Evolutionary conservation across 495 filamentous ascomycete species (phyloP).

Genomic region (Staphylotrichum tortipilum): DNA sequence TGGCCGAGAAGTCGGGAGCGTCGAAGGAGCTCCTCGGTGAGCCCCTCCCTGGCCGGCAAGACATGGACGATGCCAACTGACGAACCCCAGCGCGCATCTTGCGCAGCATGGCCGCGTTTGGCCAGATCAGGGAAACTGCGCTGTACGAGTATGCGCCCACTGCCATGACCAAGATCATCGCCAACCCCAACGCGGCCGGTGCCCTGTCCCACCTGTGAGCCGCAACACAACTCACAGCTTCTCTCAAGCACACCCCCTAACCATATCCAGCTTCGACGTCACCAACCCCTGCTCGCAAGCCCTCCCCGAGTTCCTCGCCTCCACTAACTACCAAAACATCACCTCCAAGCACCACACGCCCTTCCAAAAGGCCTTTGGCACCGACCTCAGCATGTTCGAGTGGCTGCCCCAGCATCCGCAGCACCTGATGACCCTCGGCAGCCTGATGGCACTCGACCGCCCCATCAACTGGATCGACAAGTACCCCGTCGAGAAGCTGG

Average conservation of each 20-base stretch:
- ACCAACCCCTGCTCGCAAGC: background rate
- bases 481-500: conserved; percentile 14
- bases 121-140: conserved; percentile 29
- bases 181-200: conserved; percentile 21
- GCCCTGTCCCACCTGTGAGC: conserved; percentile 28
- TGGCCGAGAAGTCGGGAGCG: background rate
- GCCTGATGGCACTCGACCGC: conserved; percentile 29
- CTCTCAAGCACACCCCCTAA: too few species aligned
- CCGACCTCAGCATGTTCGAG: conserved; percentile 30
- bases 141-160: conserved; percentile 29
- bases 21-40: conserved; percentile 2
- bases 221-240: conserved; percentile 19
- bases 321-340: conserved; percentile 34
- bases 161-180: conserved; percentile 26
- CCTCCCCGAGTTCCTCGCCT: conserved; percentile 33
- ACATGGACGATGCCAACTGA: background rate
- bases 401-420: conserved; percentile 35
- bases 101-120: conserved; percentile 35
- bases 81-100: conserved; percentile 25
- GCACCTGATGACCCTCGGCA: conserved; percentile 28
- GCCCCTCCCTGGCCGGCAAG: too few species aligned
- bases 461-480: conserved; percentile 27
- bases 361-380: conserved; percentile 37
- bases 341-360: conserved; percentile 25
- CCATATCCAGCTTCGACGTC: background rate